Base-by-base conservation (phyloP, 2,329 filamentous ascomycete species). In the Colletotrichum lini region DNA sequence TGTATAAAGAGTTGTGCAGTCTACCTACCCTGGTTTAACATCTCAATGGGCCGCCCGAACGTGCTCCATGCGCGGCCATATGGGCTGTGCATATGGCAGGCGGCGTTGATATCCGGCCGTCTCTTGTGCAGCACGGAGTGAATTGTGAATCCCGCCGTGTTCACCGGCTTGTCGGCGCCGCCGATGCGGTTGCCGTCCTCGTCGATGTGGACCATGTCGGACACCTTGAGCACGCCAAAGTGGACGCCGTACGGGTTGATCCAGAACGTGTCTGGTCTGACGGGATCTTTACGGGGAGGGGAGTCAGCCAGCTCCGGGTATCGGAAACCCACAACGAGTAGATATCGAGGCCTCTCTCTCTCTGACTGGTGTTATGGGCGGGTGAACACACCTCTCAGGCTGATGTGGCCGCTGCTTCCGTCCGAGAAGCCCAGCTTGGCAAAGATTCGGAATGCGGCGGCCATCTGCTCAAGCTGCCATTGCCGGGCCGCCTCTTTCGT, bases 61-160 rank as follows among this genome's bases (percentile, higher is more conserved):
- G 85, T 84, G 44, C 86, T 89, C 90, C 90, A 93, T 0, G 91
- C 90, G 54, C 91, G 88, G 1, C 91, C 91, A 15, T 88, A 86
- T 18, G 85, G 86, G 18, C 86, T 88, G 78, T 93, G 92, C 18
- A 89, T 86, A 74, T 93, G 92, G 77, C 91, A 93, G 5, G 90
- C 89, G 0, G 91, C 91, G 74, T 89, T 85, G 52, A 91, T 89
- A 76, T 92, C 87, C 2, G 89, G 89, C 42, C 91, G 81, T 1
- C 87, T 87, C 79, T 89, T 89, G 79, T 92, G 88, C 16, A 93
- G 83, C 4, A 90, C 90, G 12, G 85, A 86, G 78, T 93, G 92
- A 67, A 94, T 93, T 71, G 92, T 80, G 78, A 93, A 93, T 2
- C 91, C 91, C 0, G 91, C 91, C 2, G 89, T 87, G 77, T 93